These are phyloP conservation scores for Botrytis byssoidea DNA, from an alignment of 2,329 filamentous ascomycete species.

Conservation along the genomic window DNA sequence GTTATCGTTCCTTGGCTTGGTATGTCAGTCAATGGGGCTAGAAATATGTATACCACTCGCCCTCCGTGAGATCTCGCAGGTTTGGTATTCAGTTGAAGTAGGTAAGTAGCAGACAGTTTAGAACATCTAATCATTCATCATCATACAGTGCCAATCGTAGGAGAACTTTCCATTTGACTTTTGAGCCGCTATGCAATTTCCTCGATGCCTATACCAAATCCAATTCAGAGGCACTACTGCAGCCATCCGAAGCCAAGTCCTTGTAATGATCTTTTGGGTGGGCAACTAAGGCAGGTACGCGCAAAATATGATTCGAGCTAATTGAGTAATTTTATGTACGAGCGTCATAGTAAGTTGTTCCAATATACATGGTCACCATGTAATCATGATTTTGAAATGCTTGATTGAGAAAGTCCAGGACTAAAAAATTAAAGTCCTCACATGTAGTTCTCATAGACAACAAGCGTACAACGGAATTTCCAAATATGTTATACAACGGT, in stretches of 20 bases:
- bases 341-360: background rate
- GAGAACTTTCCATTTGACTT: background rate
- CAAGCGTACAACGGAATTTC: background rate
- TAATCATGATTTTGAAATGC: background rate
- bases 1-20: background rate
- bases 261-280: background rate
- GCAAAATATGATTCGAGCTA: background rate
- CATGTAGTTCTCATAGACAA: background rate
- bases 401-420: background rate
- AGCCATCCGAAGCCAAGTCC: background rate
- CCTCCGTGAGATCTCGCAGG: background rate
- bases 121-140: background rate
- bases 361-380: background rate
- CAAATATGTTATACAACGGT: background rate
- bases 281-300: constrained; percentile 3
- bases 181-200: constrained; percentile 6
- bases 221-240: background rate
- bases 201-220: background rate
- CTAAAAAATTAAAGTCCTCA: background rate
- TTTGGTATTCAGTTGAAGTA: background rate
- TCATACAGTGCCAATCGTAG: no score
- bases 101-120: background rate
- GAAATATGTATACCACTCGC: background rate
- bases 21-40: background rate
- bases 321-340: background rate